A percentile compares a stretch with the other conserved stretches of the same genome.
Conservation (phyloP, 2,329 filamentous ascomycete species). For the Sclerotinia nivalis region DNA sequence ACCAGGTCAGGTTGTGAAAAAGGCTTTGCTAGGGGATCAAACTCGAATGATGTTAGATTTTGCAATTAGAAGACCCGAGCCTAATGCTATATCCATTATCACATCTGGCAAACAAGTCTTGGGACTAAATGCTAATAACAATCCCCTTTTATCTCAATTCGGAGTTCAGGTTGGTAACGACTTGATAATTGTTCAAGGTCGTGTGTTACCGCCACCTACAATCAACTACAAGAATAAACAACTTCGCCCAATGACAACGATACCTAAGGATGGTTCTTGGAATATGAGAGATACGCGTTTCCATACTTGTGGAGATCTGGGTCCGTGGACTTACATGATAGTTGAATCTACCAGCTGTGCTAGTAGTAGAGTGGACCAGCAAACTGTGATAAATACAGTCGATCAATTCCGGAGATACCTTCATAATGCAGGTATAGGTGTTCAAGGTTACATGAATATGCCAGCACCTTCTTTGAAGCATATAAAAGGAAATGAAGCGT, state of each 20-base stretch:
- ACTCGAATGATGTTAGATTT: conserved; percentile 70
- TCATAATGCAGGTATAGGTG: conserved; percentile 34
- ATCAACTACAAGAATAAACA: conserved; percentile 56
- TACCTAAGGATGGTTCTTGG: conserved; percentile 61
- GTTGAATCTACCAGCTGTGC: conserved; percentile 24
- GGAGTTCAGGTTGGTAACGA: conserved; percentile 58
- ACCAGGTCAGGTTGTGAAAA: conserved; percentile 62
- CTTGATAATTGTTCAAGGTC: conserved; percentile 70
- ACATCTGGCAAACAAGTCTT: conserved; percentile 58
- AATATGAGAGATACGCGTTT: conserved; percentile 65
- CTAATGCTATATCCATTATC: conserved; percentile 68
- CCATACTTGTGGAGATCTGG: conserved; percentile 51
- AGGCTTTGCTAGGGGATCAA: conserved; percentile 60
- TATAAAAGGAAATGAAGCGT: neutral
- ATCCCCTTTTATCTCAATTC: conserved; percentile 51
- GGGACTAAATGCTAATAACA: conserved; percentile 52
- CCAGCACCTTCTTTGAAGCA: neutral
- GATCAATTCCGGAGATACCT: conserved; percentile 31
- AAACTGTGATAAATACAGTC: neutral
- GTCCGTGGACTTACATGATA: conserved; percentile 48
- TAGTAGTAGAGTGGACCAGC: neutral
- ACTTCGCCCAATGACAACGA: conserved; percentile 20
- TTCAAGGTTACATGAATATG: conserved; percentile 25
- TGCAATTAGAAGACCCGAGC: conserved; percentile 64
- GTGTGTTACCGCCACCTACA: conserved; percentile 62